Conservation (phyloP, 2,329 filamentous ascomycete species). For the Neopestalotiopsis sp. region DNA sequence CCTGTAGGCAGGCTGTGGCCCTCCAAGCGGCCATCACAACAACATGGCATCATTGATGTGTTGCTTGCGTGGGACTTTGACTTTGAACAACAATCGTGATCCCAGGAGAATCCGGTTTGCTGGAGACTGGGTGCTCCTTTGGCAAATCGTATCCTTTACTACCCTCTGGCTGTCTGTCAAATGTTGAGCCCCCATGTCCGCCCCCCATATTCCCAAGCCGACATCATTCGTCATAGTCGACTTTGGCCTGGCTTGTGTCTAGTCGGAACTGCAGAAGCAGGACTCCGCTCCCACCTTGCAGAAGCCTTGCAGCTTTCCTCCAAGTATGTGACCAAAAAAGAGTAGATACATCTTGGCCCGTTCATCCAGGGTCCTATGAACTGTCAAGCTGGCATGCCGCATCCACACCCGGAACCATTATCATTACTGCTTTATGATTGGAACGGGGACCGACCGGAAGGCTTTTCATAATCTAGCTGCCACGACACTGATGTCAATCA, state of each 20-base stretch:
- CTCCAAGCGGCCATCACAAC: slow-evolving; percentile 15
- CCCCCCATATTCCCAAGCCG: not conserved
- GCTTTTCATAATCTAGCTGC: not conserved
- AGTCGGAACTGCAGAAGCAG: not conserved
- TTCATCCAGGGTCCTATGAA: not conserved
- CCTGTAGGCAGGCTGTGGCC: slow-evolving; percentile 21
- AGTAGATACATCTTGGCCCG: not conserved
- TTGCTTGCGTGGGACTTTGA: not conserved
- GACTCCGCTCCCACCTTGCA: not conserved
- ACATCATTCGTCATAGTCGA: not conserved
- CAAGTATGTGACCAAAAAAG: not conserved
- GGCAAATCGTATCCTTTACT: not conserved
- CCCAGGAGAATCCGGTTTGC: not conserved
- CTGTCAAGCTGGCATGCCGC: slow-evolving; percentile 4
- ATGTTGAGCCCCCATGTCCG: not conserved
- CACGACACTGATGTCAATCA: slow-evolving; percentile 10
- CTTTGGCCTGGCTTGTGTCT: not conserved
- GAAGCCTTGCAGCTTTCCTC: not conserved
- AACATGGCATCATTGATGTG: not conserved
- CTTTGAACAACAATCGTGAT: not conserved
- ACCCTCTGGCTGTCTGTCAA: not conserved
- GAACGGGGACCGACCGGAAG: slow-evolving; percentile 2
- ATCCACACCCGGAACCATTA: not conserved
- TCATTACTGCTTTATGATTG: not conserved
- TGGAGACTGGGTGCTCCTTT: not conserved